Conservation (phyloP, 192 early-diverging fungal genomes). For the Coemansia sp. region DNA sequence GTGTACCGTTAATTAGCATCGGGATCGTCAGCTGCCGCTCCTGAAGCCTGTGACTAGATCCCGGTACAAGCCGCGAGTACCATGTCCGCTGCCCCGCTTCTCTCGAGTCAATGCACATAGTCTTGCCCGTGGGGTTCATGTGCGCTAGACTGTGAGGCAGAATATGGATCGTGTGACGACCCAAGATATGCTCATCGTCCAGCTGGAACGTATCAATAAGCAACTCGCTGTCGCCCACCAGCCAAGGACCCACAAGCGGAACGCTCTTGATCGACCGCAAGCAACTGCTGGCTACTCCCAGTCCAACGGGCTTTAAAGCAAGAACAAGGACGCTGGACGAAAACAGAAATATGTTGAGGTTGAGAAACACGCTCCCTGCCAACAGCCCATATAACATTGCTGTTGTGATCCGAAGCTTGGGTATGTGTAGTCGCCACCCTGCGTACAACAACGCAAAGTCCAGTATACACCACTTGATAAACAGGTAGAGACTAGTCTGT, state of each 20-base stretch:
- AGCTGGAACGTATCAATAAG: slow-evolving; percentile 53
- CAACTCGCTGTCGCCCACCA: slow-evolving; percentile 56
- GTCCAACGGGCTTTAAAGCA: slow-evolving; percentile 43
- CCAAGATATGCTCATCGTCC: slow-evolving; percentile 55
- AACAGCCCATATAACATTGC: slow-evolving; percentile 20
- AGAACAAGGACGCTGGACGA: slow-evolving; percentile 42
- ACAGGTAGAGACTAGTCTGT: slow-evolving; percentile 33
- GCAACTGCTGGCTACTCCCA: slow-evolving; percentile 41
- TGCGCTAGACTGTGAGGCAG: slow-evolving; percentile 55
- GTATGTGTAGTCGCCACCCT: slow-evolving; percentile 41
- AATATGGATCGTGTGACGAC: slow-evolving; percentile 56
- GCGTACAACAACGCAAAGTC: slow-evolving; percentile 36
- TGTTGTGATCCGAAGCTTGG: slow-evolving; percentile 20
- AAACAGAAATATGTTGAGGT: slow-evolving; percentile 49
- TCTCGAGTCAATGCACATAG: slow-evolving; percentile 39
- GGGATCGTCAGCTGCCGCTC: slow-evolving; percentile 32
- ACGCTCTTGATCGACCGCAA: slow-evolving; percentile 42
- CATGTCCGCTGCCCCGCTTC: slow-evolving; percentile 10
- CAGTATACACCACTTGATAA: slow-evolving; percentile 48
- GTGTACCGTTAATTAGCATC: slow-evolving; percentile 54
- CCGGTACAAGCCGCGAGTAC: slow-evolving; percentile 26
- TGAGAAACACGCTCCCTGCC: slow-evolving; percentile 24
- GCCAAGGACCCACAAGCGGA: slow-evolving; percentile 42
- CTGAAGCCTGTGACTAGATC: slow-evolving; percentile 6
- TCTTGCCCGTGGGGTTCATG: slow-evolving; percentile 42